A percentile compares a stretch with the other conserved stretches of the same genome.
These are phyloP conservation scores for Pogostemon cablin DNA, from an alignment of 257 asterid genomes.

Conservation along the genomic window DNA sequence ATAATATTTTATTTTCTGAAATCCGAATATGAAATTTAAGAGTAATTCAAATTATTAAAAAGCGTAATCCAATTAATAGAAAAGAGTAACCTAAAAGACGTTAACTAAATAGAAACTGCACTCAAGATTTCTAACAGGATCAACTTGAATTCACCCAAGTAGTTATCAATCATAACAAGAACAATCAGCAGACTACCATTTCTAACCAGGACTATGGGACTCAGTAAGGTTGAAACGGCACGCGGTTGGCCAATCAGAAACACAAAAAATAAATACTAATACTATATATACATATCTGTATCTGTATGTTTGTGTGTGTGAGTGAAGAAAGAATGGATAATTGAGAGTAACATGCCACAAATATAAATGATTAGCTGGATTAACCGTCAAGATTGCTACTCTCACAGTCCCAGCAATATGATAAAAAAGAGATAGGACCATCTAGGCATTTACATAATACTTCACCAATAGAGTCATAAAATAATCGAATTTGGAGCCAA, in stretches of 20 bases:
- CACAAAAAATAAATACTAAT: no score
- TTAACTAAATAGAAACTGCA: conserved; percentile 27
- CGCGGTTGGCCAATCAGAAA: conserved; percentile 38
- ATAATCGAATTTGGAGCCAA: neutral
- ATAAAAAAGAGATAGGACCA: neutral
- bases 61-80: no score
- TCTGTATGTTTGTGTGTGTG: neutral
- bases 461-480: neutral
- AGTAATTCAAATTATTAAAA: no score
- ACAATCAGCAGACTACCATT: conserved; percentile 50
- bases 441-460: neutral
- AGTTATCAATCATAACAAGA: conserved; percentile 40
- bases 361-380: neutral
- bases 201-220: conserved; percentile 40
- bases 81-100: no score
- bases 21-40: no score
- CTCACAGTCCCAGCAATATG: neutral
- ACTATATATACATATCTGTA: neutral
- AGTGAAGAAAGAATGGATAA: neutral
- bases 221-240: conserved; percentile 48
- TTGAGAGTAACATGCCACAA: neutral
- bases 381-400: neutral
- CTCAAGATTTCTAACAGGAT: conserved; percentile 58
- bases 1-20: no score
- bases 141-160: conserved; percentile 39